A percentile compares a stretch with the other conserved stretches of the same genome.
These are phyloP conservation scores for Alisma plantagoaquatica DNA, from an alignment of 106 monocot genomes.

Conservation along the genomic window DNA sequence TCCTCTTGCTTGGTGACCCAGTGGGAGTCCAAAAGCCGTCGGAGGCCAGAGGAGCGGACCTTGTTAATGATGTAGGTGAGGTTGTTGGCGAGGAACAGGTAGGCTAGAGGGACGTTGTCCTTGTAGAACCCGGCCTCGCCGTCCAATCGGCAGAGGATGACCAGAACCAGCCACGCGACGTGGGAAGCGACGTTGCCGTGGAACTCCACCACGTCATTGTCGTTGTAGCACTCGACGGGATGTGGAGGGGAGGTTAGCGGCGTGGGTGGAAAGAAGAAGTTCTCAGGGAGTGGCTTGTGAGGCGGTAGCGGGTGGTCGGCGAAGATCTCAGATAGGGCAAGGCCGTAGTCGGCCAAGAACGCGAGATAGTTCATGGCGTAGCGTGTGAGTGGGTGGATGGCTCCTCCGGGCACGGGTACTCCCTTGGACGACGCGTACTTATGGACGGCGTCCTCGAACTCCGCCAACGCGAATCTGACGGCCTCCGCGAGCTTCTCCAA, in stretches of 20 bases:
- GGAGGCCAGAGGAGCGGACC: slow-evolving; percentile 21
- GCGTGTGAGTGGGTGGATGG: slow-evolving; percentile 36
- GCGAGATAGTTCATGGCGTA: slow-evolving; percentile 55
- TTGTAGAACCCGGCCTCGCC: slow-evolving; percentile 23
- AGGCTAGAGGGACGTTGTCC: slow-evolving; percentile 24
- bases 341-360: slow-evolving; percentile 42
- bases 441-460: slow-evolving; percentile 46
- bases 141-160: slow-evolving; percentile 48
- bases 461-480: slow-evolving; percentile 14
- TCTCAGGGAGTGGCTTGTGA: neutral
- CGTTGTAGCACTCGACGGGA: neutral
- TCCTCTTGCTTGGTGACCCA: slow-evolving; percentile 24
- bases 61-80: slow-evolving; percentile 38
- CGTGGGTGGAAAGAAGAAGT: slow-evolving; percentile 1
- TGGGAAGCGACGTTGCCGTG: slow-evolving; percentile 1
- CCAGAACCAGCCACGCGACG: slow-evolving; percentile 35
- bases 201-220: neutral
- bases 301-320: slow-evolving; percentile 17
- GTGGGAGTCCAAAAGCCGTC: slow-evolving; percentile 13
- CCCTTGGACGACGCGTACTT: slow-evolving; percentile 41
- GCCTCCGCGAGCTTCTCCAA: slow-evolving; percentile 25
- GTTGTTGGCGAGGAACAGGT: slow-evolving; percentile 60
- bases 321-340: slow-evolving; percentile 26
- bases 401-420: slow-evolving; percentile 21
- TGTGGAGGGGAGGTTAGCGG: neutral